Evolutionary conservation across 2,329 filamentous ascomycete genomes (phyloP).

Genomic region (Xylaria sp.): DNA sequence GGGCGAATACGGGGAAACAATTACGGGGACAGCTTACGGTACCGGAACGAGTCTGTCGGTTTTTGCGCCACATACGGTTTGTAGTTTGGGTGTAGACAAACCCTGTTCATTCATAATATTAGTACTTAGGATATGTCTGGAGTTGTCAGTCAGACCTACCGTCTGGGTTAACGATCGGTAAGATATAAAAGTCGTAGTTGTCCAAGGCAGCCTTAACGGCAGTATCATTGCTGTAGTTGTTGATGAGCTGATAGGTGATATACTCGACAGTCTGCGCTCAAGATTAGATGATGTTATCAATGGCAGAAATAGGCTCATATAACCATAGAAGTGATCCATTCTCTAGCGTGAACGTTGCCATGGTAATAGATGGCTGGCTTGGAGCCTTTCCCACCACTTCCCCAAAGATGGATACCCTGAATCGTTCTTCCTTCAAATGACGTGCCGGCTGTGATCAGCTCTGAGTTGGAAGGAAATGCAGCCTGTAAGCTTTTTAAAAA

Average conservation of each 20-base stretch:
- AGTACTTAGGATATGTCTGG: not conserved
- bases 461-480: slow-evolving; percentile 59
- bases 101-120: slow-evolving; percentile 48
- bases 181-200: slow-evolving; percentile 69
- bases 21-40: slow-evolving; percentile 32
- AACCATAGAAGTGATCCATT: slow-evolving; percentile 50
- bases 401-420: slow-evolving; percentile 68
- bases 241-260: slow-evolving; percentile 59
- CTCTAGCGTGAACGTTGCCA: slow-evolving; percentile 54
- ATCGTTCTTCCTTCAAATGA: slow-evolving; percentile 64
- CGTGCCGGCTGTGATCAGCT: slow-evolving; percentile 60
- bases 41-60: slow-evolving; percentile 56
- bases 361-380: slow-evolving; percentile 63
- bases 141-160: slow-evolving; percentile 48
- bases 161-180: slow-evolving; percentile 65
- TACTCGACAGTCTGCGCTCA: slow-evolving; percentile 56
- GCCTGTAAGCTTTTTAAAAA: slow-evolving; percentile 61
- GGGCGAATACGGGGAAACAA: not conserved
- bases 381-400: slow-evolving; percentile 56
- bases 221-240: slow-evolving; percentile 56
- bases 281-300: slow-evolving; percentile 26
- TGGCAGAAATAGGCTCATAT: not conserved
- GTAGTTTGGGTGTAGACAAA: slow-evolving; percentile 64
- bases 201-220: slow-evolving; percentile 60
- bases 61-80: slow-evolving; percentile 65